Base-by-base conservation (phyloP, 495 filamentous ascomycete genomes). In the Neurospora sp. region DNA sequence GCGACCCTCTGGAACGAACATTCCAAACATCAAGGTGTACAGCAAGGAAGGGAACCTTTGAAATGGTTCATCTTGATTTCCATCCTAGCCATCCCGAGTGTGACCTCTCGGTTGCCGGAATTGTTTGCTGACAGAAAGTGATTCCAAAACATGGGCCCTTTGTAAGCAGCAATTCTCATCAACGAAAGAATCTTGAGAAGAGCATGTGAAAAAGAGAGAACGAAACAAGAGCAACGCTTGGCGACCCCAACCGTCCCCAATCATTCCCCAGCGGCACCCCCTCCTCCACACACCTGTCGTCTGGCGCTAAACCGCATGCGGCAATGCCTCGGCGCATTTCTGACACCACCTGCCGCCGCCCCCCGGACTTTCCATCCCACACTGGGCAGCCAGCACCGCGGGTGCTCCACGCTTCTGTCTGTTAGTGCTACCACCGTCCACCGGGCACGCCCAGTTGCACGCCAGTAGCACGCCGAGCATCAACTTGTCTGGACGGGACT, bases 321-420 rank as follows among this genome's bases (percentile, higher is more conserved):
- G 77, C 75, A 78, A 78, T 82, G 78, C 80, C 80, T 82, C 80
- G 80, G 80, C 72, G 72, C 76, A 44, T 74, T 78, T 77, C 78
- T 82, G 80, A 81, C 80, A 81, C 80, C 79, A 80, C 79, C 78
- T 49, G 74, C 72, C 42, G 41, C 23, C 69, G 74, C 72, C 42
- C 41, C 23, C 31, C 72, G 23, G 49, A 73, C 35, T 42, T 23
- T 41, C 44, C 49, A 60, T 60, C 49, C 49, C 49, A 60, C 23
- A 31, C 49, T 60, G 49, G 49, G 23, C 46, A 54, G 44, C 49
- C 23, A 60, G 49, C 49, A 60, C 49, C 11, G 49, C 54, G 54
- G 54, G 27, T 27, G 54, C 54, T 31, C 54, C 54, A 62, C 23
- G 54, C 54, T 62, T 9, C 54, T 62, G 54, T 62, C 12, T 62